These are phyloP conservation scores for Nymphaea colorata DNA, from an alignment of 164 flowering plant genomes.

Conservation along the genomic window DNA sequence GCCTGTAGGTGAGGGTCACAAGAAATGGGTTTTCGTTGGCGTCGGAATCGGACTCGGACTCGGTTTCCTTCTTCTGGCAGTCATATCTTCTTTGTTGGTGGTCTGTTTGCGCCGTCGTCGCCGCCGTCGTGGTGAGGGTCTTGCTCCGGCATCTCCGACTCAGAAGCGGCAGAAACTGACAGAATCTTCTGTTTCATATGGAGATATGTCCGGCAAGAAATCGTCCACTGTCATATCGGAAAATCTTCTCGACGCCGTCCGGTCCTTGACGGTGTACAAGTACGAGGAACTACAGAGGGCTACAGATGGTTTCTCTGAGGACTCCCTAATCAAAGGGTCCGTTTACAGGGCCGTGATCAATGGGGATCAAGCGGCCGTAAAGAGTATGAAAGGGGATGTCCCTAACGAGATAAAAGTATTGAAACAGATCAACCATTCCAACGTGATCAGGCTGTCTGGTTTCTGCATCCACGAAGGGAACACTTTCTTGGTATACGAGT, in stretches of 20 bases:
- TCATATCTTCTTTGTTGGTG: slow-evolving; percentile 4
- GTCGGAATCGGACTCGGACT: slow-evolving; percentile 37
- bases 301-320: slow-evolving; percentile 33
- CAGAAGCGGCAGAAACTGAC: neutral
- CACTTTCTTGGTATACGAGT: slow-evolving; percentile 62
- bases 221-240: slow-evolving; percentile 12
- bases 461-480: slow-evolving; percentile 42
- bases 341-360: slow-evolving; percentile 44
- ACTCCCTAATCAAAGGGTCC: slow-evolving; percentile 35
- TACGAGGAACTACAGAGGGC: slow-evolving; percentile 51
- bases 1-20: slow-evolving; percentile 7
- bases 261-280: slow-evolving; percentile 38
- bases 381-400: slow-evolving; percentile 54
- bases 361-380: slow-evolving; percentile 51
- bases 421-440: slow-evolving; percentile 51
- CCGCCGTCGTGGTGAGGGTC: neutral
- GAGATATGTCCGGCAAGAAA: slow-evolving; percentile 5
- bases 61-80: slow-evolving; percentile 11
- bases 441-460: slow-evolving; percentile 54
- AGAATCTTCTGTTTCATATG: slow-evolving; percentile 3
- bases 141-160: too few relatives aligned
- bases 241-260: slow-evolving; percentile 27
- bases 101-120: slow-evolving; percentile 16
- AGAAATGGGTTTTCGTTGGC: slow-evolving; percentile 44
- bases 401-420: slow-evolving; percentile 40